A percentile compares a stretch with the other conserved stretches of the same genome.
Conservation (phyloP, 805 yeast species). For the Starmerella roubikii region DNA sequence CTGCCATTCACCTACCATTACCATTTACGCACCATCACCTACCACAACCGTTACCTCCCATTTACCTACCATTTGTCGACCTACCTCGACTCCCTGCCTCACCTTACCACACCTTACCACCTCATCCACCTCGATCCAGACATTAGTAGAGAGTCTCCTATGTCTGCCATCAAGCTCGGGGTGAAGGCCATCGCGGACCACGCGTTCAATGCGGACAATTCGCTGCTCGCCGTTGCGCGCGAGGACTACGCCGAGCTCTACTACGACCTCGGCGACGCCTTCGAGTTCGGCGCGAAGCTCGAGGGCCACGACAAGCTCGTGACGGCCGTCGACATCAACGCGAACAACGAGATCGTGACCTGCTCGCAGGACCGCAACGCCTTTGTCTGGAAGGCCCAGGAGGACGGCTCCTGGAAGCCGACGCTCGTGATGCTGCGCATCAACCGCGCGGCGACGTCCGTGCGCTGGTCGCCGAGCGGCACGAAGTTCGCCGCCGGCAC, state of each 20-base stretch:
- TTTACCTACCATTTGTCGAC: neutral
- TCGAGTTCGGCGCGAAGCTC: conserved; percentile 51
- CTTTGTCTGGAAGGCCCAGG: conserved; percentile 77
- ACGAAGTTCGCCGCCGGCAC: conserved; percentile 93
- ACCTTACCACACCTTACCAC: neutral
- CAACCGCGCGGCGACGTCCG: conserved; percentile 88
- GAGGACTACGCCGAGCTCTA: conserved; percentile 65
- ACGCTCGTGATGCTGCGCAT: conserved; percentile 85
- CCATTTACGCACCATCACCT: too few species aligned
- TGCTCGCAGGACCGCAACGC: conserved; percentile 98
- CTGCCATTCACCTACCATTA: too few species aligned
- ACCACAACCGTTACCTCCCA: too few species aligned
- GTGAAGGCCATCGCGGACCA: conserved; percentile 84
- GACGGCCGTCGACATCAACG: conserved; percentile 84
- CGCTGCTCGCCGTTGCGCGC: conserved; percentile 66
- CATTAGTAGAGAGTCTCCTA: conserved; percentile 21
- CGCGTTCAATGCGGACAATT: conserved; percentile 58
- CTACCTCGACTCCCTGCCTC: neutral
- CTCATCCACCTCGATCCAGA: neutral
- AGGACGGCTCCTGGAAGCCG: conserved; percentile 58
- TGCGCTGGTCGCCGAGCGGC: conserved; percentile 93
- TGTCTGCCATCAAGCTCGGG: conserved; percentile 45
- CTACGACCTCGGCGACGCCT: conserved; percentile 37
- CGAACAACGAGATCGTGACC: conserved; percentile 73
- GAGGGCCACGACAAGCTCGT: conserved; percentile 57